phyloP scores from a whole-genome alignment of 2,329 filamentous ascomycete genomes.

The Colletotrichum lupini region DNA sequence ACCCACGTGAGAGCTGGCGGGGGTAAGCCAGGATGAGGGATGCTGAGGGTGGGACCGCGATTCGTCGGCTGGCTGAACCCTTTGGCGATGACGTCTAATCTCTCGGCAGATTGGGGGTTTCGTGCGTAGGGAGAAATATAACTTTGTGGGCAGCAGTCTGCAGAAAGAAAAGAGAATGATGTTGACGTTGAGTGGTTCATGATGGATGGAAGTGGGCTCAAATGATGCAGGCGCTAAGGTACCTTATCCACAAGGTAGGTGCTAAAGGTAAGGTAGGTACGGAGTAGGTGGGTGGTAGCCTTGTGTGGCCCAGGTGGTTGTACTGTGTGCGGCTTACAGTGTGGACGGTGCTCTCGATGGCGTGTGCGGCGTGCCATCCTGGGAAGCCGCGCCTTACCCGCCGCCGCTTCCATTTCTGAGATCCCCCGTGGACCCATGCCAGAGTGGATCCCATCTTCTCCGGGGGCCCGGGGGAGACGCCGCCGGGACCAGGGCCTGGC shows the following conservation, averaged over 20 bases:
- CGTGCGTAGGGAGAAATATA: not conserved
- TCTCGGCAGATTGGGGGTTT: not conserved
- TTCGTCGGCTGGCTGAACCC: not conserved
- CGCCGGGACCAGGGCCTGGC: constrained; percentile 27
- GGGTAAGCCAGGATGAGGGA: not conserved
- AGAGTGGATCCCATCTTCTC: not conserved
- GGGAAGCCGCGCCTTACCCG: constrained; percentile 15
- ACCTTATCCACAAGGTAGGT: too few relatives aligned
- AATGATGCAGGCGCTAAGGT: not conserved
- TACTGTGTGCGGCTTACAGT: constrained; percentile 11
- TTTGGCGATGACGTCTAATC: not conserved
- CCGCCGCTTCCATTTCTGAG: constrained; percentile 19
- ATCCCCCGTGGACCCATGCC: not conserved
- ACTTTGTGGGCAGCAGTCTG: constrained; percentile 1
- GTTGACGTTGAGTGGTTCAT: constrained; percentile 10
- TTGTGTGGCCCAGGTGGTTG: not conserved
- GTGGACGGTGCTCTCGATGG: constrained; percentile 1
- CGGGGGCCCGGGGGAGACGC: constrained; percentile 28
- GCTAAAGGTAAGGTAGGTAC: not conserved
- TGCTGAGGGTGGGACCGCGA: not conserved
- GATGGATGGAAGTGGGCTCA: not conserved
- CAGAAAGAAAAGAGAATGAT: not conserved
- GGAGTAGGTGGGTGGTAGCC: not conserved
- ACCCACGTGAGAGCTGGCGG: constrained; percentile 16
- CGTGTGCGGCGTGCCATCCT: not conserved